Percentiles rank a stretch among this genome's conserved stretches.
These are phyloP conservation scores for Penicillium psychrosexuale DNA, from an alignment of 2,329 filamentous ascomycete species.

Conservation along the genomic window DNA sequence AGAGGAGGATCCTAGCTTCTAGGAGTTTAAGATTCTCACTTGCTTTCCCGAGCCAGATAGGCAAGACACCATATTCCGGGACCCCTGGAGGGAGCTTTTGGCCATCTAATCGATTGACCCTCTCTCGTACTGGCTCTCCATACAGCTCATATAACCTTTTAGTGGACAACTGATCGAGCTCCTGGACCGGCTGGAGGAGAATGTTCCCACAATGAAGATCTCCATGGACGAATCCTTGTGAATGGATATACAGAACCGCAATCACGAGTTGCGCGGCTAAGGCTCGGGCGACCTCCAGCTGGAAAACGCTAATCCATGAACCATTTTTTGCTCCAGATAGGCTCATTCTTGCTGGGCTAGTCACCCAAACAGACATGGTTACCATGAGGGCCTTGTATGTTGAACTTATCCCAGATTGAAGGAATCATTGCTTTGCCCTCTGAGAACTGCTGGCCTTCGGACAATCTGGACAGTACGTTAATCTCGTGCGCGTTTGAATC, in stretches of 20 bases:
- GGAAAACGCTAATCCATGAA: conserved; percentile 14
- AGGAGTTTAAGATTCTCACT: conserved; percentile 31
- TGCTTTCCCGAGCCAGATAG: conserved; percentile 37
- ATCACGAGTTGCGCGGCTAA: conserved; percentile 22
- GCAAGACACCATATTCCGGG: conserved; percentile 28
- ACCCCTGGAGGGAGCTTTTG: conserved; percentile 25
- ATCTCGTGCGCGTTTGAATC: conserved; percentile 18
- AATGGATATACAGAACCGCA: conserved; percentile 21
- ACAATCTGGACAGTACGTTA: conserved; percentile 6
- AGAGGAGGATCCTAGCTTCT: conserved; percentile 26
- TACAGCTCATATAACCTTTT: conserved; percentile 22
- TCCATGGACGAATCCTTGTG: conserved; percentile 33
- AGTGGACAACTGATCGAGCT: conserved; percentile 12
- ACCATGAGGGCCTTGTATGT: conserved; percentile 13
- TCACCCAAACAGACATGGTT: conserved; percentile 13
- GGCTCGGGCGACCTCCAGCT: conserved; percentile 12
- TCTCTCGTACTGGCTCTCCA: conserved; percentile 18
- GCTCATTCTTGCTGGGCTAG: conserved; percentile 14
- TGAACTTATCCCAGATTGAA: conserved; percentile 11
- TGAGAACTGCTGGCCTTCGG: neutral
- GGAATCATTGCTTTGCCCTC: conserved; percentile 4
- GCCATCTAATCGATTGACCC: conserved; percentile 21
- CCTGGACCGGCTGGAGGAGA: conserved; percentile 23
- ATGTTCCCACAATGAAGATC: conserved; percentile 38
- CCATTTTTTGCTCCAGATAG: conserved; percentile 14